Percentiles rank a stretch among this genome's conserved stretches.
These are phyloP conservation scores for Mentha longifolia DNA, from an alignment of 257 asterid genomes.

Conservation along the genomic window DNA sequence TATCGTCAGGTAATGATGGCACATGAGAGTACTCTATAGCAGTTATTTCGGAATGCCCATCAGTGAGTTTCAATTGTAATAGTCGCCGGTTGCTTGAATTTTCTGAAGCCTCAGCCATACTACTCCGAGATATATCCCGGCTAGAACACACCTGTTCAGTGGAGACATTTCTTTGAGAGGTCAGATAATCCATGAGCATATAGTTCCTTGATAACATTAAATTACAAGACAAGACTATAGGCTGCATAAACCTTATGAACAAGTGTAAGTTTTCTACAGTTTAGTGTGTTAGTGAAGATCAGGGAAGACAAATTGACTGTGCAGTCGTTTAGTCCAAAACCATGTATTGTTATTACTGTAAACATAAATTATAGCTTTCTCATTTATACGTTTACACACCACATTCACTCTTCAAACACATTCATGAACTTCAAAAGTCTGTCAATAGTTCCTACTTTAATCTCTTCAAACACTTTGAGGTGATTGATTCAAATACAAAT, in stretches of 20 bases:
- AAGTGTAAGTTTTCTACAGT: not conserved
- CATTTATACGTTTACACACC: not conserved
- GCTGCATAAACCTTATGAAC: slow-evolving; percentile 18
- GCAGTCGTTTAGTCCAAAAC: not conserved
- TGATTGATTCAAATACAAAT: slow-evolving; percentile 1
- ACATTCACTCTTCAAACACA: not conserved
- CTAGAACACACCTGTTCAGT: slow-evolving; percentile 58
- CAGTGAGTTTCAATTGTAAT: slow-evolving; percentile 74
- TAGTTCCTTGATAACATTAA: slow-evolving; percentile 2
- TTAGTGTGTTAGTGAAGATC: not conserved
- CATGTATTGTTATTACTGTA: not conserved
- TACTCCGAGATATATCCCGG: slow-evolving; percentile 68
- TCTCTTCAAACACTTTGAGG: not conserved
- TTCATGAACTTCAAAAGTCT: not conserved
- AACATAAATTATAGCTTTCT: not conserved
- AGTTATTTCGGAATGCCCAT: slow-evolving; percentile 73
- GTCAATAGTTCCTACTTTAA: not conserved
- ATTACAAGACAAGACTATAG: not conserved
- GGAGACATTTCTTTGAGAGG: not conserved
- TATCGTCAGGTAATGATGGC: slow-evolving; percentile 68
- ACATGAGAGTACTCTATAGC: slow-evolving; percentile 72
- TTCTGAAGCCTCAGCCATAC: slow-evolving; percentile 56
- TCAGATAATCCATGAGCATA: slow-evolving; percentile 14
- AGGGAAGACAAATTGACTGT: not conserved
- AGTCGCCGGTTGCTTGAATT: slow-evolving; percentile 57